Base-by-base conservation (phyloP, 805 yeast species). In the Candida pini region DNA sequence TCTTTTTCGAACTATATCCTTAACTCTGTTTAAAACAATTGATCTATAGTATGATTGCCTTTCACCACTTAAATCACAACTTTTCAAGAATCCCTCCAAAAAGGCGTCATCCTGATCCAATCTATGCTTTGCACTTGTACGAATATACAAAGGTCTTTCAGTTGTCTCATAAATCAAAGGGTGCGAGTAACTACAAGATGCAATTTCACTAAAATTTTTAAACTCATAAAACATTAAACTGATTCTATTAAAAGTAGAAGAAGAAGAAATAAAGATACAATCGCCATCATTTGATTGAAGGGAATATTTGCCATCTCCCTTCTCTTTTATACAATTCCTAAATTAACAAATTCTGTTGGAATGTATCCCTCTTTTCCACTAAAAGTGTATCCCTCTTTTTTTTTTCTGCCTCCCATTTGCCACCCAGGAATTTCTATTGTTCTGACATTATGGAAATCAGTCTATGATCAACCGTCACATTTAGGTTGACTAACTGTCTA, bases 91-190 rank as follows among this genome's bases (percentile, higher is more conserved):
- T 7, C 39, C 28, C 24, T 41, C 46, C 22, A 51, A 34, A 19
- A 36, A 48, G 14, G 28, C 35, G 31, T 51, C 54, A 22, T 51
- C 50, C 30, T 48, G 48, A 19, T 35, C 39, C 5, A 45, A 34
- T 4, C 16, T 17, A n/a, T 37, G 36, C 5, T n/a, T 26, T 20
- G 32, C 33, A 15, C 42, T 44, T 9, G 40, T 19, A 33, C 38
- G 36, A 18, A 45, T 39, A 26, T 49, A 44, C 21, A 36, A 26
- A 10, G 54, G 51, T 15, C 30, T 23, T 9, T 31, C n/a, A 14
- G 33, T 30, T 3, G 44, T 31, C 30, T 51, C 53, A 37, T 45
- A 53, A n/a, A 51, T 45, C 19, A 48, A 34, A 6, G 58, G 54
- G 33, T 51, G 54, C 4, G 50, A 43, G 15, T 45, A 36, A n/a